These are phyloP conservation scores for Diplodia mutila DNA, from an alignment of 2,329 filamentous ascomycete genomes.

Conservation along the genomic window DNA sequence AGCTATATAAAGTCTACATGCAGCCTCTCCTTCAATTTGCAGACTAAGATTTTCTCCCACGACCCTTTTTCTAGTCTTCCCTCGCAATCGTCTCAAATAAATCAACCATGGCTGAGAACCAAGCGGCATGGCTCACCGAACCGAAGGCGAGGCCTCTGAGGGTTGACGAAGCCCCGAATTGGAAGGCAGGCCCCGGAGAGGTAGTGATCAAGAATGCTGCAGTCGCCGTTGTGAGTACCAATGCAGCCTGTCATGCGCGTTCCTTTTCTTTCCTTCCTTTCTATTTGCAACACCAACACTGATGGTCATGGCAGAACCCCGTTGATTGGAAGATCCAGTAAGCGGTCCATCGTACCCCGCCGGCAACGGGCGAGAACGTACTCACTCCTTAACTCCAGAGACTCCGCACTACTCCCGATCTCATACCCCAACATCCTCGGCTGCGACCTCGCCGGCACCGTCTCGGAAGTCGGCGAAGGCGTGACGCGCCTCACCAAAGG, in stretches of 20 bases:
- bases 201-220: constrained; percentile 41
- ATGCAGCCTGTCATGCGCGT: too few species aligned
- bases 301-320: not conserved
- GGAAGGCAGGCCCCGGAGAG: constrained; percentile 35
- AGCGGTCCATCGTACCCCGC: not conserved
- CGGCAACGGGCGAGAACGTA: too few species aligned
- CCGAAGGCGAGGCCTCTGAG: constrained; percentile 35
- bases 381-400: not conserved
- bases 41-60: too few species aligned
- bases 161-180: constrained; percentile 37
- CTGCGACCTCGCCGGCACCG: constrained; percentile 43
- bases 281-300: not conserved
- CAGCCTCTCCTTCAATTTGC: too few species aligned
- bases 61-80: too few species aligned
- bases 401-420: not conserved
- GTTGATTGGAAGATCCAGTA: constrained; percentile 15
- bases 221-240: constrained; percentile 33
- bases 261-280: too few species aligned
- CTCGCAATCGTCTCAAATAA: too few species aligned
- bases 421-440: constrained; percentile 42
- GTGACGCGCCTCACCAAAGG: constrained; percentile 15
- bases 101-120: constrained; percentile 29
- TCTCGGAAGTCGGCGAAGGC: constrained; percentile 39
- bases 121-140: constrained; percentile 39
- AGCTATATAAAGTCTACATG: too few species aligned